Percentiles rank a stretch among this genome's conserved stretches.
Conservation (phyloP, 805 yeast genomes). For the Myxozyma monticola region DNA sequence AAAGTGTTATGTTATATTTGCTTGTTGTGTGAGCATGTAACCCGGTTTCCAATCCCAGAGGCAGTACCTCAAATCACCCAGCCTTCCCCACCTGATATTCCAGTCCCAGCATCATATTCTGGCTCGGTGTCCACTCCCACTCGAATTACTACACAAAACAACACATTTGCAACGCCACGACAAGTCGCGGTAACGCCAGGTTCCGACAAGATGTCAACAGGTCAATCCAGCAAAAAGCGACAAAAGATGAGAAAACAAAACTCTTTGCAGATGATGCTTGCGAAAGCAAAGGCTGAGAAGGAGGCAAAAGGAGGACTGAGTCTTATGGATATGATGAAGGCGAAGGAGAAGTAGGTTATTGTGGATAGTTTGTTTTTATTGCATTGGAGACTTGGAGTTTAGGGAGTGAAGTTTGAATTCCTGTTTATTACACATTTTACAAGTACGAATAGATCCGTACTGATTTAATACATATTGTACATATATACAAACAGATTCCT, state of each 20-base stretch:
- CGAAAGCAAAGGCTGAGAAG: slow-evolving; percentile 24
- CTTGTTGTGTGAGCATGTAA: slow-evolving; percentile 14
- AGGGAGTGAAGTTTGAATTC: not conserved
- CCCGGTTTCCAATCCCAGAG: slow-evolving; percentile 16
- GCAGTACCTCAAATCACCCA: not conserved
- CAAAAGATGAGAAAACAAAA: slow-evolving; percentile 27
- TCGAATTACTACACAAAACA: not conserved
- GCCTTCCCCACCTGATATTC: not conserved
- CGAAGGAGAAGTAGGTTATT: not conserved
- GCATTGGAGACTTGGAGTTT: not conserved
- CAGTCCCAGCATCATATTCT: slow-evolving; percentile 4
- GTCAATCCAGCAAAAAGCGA: slow-evolving; percentile 22
- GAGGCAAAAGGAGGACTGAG: slow-evolving; percentile 8
- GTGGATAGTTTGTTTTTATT: not conserved
- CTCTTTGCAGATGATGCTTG: slow-evolving; percentile 24
- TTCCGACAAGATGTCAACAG: slow-evolving; percentile 8
- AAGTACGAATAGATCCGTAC: not conserved
- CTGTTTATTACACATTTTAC: not conserved
- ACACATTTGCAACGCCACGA: not conserved
- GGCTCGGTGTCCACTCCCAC: too few relatives aligned
- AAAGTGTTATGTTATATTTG: slow-evolving; percentile 21
- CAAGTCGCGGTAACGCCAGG: not conserved
- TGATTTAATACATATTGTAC: not conserved
- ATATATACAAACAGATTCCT: not conserved
- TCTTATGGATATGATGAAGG: slow-evolving; percentile 24